These are phyloP conservation scores for Penicillium sp. DNA, from an alignment of 2,329 filamentous ascomycete genomes.

Conservation along the genomic window DNA sequence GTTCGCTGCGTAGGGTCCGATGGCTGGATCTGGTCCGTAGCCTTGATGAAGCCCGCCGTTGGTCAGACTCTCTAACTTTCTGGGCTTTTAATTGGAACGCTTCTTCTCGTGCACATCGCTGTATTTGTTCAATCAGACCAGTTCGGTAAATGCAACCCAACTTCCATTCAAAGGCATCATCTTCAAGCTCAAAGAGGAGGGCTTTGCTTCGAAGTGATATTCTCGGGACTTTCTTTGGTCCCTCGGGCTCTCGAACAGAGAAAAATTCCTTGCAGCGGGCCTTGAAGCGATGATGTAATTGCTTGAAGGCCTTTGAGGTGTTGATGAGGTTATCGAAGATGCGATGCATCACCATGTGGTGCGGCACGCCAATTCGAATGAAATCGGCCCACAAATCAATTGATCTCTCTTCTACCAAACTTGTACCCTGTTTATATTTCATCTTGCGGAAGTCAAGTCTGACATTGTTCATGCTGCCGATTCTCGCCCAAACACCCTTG, in stretches of 20 bases:
- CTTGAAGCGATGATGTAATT: conserved; percentile 89
- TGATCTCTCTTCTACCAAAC: conserved; percentile 70
- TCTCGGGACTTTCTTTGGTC: conserved; percentile 81
- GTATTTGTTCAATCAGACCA: conserved; percentile 84
- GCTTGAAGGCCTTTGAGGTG: conserved; percentile 78
- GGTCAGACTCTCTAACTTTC: conserved; percentile 70
- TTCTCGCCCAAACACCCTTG: conserved; percentile 78
- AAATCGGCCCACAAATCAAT: conserved; percentile 84
- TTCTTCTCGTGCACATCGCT: conserved; percentile 84
- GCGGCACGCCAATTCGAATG: conserved; percentile 82
- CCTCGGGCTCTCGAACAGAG: conserved; percentile 79
- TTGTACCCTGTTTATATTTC: conserved; percentile 65
- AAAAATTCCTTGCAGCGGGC: conserved; percentile 88
- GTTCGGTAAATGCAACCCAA: conserved; percentile 89
- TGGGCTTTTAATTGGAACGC: conserved; percentile 86
- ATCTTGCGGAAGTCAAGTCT: conserved; percentile 79
- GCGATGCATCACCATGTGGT: conserved; percentile 84
- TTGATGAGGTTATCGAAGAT: conserved; percentile 95
- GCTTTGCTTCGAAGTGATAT: conserved; percentile 79
- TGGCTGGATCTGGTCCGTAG: conserved; percentile 55
- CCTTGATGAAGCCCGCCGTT: conserved; percentile 52
- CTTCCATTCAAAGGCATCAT: conserved; percentile 97
- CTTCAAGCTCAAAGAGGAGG: conserved; percentile 88
- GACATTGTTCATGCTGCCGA: conserved; percentile 79
- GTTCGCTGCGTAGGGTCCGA: conserved; percentile 43